Conservation (phyloP, 208 protist genomes). For the Acanthamoeba castellanii region DNA sequence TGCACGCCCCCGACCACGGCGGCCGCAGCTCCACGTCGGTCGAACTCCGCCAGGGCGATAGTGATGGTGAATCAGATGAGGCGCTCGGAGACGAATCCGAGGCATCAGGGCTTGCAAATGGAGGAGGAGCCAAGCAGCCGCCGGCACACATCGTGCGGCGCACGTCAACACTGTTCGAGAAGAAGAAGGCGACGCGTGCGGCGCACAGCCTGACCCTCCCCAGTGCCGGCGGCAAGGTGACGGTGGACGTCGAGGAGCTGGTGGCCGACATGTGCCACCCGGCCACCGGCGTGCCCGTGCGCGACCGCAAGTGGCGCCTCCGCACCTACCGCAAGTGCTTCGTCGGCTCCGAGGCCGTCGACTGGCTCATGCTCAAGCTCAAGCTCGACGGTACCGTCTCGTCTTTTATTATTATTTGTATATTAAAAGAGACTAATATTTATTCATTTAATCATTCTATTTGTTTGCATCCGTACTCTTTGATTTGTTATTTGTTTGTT, state of each 20-base stretch:
- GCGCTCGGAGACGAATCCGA: neutral
- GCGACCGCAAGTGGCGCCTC: constrained; percentile 63
- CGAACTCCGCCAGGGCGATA: constrained; percentile 24
- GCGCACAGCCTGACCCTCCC: constrained; percentile 10
- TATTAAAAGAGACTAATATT: no score
- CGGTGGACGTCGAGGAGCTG: constrained; percentile 62
- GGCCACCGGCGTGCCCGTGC: constrained; percentile 19
- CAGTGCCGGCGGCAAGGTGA: neutral
- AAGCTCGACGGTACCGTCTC: constrained; percentile 49
- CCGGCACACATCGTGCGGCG: neutral
- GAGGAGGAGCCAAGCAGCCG: neutral
- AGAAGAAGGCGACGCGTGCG: constrained; percentile 1
- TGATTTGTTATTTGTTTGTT: no score
- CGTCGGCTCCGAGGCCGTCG: constrained; percentile 64
- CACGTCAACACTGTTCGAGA: neutral
- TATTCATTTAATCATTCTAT: no score
- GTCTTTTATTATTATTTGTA: no score
- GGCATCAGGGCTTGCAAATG: neutral
- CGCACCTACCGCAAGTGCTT: constrained; percentile 58
- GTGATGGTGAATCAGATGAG: neutral
- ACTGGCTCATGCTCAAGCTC: constrained; percentile 64
- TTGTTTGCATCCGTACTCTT: no score
- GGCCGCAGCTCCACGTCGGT: neutral
- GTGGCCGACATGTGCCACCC: constrained; percentile 35
- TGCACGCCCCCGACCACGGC: neutral